phyloP scores from a whole-genome alignment of 2,329 filamentous ascomycete genomes.

The Sporothrix schenckii region DNA sequence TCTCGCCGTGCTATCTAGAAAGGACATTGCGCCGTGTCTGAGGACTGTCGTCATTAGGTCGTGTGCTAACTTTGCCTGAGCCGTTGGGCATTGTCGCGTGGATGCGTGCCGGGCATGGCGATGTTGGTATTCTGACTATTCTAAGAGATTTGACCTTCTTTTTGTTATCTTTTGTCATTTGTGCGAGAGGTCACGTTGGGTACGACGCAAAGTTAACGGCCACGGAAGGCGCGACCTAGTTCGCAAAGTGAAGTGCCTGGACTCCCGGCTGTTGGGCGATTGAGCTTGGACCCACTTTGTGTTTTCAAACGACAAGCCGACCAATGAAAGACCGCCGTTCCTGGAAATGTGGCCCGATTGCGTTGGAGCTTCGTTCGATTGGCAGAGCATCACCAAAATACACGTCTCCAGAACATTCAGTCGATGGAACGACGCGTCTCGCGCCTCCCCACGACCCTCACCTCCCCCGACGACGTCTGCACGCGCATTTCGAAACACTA shows the following conservation, averaged over 20 bases:
- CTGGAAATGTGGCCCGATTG: constrained; percentile 24
- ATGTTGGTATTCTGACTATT: not conserved
- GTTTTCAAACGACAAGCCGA: too few species aligned
- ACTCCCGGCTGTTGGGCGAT: not conserved
- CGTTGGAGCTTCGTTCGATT: not conserved
- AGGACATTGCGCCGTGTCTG: too few species aligned
- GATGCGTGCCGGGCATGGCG: too few species aligned
- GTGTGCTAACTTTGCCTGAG: not conserved
- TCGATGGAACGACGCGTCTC: constrained; percentile 13
- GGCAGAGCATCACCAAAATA: constrained; percentile 17
- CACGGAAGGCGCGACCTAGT: constrained; percentile 1
- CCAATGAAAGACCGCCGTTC: constrained; percentile 11
- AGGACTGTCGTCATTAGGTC: not conserved
- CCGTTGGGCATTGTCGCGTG: too few species aligned
- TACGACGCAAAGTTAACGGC: not conserved
- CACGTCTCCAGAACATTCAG: constrained; percentile 20
- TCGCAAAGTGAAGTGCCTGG: too few species aligned
- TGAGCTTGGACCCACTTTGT: not conserved
- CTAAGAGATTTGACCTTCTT: not conserved
- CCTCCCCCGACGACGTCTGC: not conserved
- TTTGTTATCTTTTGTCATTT: accelerated
- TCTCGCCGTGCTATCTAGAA: too few species aligned
- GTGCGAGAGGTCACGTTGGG: not conserved
- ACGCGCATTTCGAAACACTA: not conserved
- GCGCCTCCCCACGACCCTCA: not conserved